Evolutionary conservation across 192 early-diverging fungal genomes (phyloP).

Genomic region (Dissophora globulifera): DNA sequence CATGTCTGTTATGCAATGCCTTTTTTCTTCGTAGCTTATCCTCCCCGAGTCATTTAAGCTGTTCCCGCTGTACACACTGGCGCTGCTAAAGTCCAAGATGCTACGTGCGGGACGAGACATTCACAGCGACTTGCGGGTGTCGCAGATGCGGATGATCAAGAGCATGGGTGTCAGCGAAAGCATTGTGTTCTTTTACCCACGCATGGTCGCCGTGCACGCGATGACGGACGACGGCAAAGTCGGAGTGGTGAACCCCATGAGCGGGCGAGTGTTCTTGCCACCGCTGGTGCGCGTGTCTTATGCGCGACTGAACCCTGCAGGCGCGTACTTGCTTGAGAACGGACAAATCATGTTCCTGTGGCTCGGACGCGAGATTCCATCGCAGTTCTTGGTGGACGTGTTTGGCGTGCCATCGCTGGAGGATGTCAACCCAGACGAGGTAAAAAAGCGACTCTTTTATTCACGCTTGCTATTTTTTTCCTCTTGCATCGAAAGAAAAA

Average conservation of each 20-base stretch:
- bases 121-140: conserved; percentile 85
- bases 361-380: conserved; percentile 80
- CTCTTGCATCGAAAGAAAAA: not conserved
- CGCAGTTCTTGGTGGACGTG: conserved; percentile 71
- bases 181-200: conserved; percentile 85
- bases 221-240: conserved; percentile 66
- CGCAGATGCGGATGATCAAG: conserved; percentile 83
- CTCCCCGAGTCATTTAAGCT: conserved; percentile 97
- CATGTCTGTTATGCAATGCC: too few relatives aligned
- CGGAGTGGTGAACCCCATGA: conserved; percentile 22
- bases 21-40: conserved; percentile 80
- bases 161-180: conserved; percentile 77
- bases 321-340: conserved; percentile 90
- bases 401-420: conserved; percentile 83
- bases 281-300: conserved; percentile 78
- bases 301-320: conserved; percentile 75
- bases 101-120: conserved; percentile 78
- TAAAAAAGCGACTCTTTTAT: conserved; percentile 34
- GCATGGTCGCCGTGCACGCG: conserved; percentile 77
- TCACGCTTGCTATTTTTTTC: conserved; percentile 3
- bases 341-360: conserved; percentile 82
- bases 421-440: conserved; percentile 73
- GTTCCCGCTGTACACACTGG: conserved; percentile 86
- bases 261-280: conserved; percentile 73
- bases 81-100: conserved; percentile 85